Evolutionary conservation across 2,329 filamentous ascomycete species (phyloP).

Genomic region (Dothideomycetes sp.): DNA sequence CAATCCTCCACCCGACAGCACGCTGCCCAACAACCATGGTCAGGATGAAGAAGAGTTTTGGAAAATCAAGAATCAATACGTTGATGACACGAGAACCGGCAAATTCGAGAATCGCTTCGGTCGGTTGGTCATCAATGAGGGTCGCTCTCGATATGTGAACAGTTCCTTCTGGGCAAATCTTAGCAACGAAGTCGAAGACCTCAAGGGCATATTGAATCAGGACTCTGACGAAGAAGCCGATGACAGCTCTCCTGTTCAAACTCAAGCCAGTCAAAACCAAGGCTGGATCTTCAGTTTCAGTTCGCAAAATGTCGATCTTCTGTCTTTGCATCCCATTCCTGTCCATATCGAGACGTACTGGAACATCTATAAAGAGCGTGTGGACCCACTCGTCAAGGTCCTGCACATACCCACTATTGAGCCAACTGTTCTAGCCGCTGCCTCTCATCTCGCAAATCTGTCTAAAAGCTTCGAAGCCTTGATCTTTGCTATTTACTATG

Average conservation of each 20-base stretch:
- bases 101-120: slow-evolving; percentile 47
- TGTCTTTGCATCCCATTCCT: slow-evolving; percentile 54
- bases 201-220: slow-evolving; percentile 55
- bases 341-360: slow-evolving; percentile 60
- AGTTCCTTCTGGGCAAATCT: slow-evolving; percentile 69
- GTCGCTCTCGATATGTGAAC: slow-evolving; percentile 63
- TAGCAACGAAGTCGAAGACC: slow-evolving; percentile 61
- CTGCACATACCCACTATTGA: slow-evolving; percentile 61
- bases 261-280: slow-evolving; percentile 49
- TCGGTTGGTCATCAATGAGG: slow-evolving; percentile 61
- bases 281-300: slow-evolving; percentile 65
- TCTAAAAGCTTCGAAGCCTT: slow-evolving; percentile 49
- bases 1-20: slow-evolving; percentile 23
- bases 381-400: slow-evolving; percentile 63
- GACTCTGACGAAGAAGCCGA: slow-evolving; percentile 53
- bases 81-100: slow-evolving; percentile 14
- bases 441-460: slow-evolving; percentile 50
- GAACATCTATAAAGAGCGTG: slow-evolving; percentile 63
- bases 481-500: slow-evolving; percentile 55
- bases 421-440: slow-evolving; percentile 51
- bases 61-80: neutral
- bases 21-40: slow-evolving; percentile 1
- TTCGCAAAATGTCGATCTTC: slow-evolving; percentile 59
- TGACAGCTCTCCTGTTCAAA: slow-evolving; percentile 33
- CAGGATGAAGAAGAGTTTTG: neutral